Conservation (phyloP, 2,329 filamentous ascomycete genomes). For the Pseudogymnoascus pannorum region DNA sequence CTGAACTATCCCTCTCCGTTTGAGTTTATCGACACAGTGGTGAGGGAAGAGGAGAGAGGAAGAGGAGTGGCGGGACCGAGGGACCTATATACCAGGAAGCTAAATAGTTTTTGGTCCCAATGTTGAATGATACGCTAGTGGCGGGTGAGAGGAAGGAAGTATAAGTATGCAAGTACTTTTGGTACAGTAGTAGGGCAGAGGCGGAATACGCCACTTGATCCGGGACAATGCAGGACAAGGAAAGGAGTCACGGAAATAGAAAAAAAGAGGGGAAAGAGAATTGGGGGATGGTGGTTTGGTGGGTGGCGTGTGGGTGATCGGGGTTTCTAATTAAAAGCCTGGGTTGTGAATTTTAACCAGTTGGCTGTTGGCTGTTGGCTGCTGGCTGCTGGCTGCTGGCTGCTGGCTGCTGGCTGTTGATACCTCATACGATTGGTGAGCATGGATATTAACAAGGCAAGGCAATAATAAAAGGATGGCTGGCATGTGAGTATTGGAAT, state of each 20-base stretch:
- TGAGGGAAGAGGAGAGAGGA: background rate
- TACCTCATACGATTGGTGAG: too few relatives aligned
- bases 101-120: conserved; percentile 6
- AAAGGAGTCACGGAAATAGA: background rate
- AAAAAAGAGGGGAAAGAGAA: background rate
- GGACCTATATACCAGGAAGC: conserved; percentile 7
- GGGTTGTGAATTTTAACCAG: background rate
- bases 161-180: too few relatives aligned
- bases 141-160: conserved; percentile 7
- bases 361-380: too few relatives aligned
- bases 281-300: background rate
- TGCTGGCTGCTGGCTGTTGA: too few relatives aligned
- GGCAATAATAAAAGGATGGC: too few relatives aligned
- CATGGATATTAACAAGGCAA: too few relatives aligned
- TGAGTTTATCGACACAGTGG: background rate
- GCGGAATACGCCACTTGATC: background rate
- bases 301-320: too few relatives aligned
- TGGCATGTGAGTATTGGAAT: too few relatives aligned
- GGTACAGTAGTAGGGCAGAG: background rate
- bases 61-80: background rate
- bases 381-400: too few relatives aligned
- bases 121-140: conserved; percentile 8
- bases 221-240: background rate
- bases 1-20: background rate
- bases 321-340: background rate